Base-by-base conservation (phyloP, 208 protist genomes). In the Trichomonas tenax region DNA sequence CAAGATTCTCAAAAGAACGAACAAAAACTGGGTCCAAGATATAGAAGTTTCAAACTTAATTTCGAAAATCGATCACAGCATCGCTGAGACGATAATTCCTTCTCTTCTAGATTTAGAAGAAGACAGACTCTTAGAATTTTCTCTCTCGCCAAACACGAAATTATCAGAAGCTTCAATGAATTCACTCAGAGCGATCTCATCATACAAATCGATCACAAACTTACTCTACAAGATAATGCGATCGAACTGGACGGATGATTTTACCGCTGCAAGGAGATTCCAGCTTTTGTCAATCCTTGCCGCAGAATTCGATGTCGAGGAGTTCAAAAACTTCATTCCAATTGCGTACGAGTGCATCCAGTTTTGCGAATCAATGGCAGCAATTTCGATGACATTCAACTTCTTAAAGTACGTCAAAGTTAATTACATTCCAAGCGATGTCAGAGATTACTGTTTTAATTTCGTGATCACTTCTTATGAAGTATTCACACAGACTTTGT, bases 21-120 rank as follows among this genome's bases (percentile, higher is more conserved):
- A 93, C 44, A 93, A 34, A 38, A 93, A 93, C 45, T 93, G 86
- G 86, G 86, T 93, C 11, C 86, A 93, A 17, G 86, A 93, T 36
- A 58, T 93, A 26, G 86, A 41, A 17, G 86, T 93, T 38, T 41
- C 86, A n/a, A 93, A 93, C 17, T 38, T 93, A 38, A 34, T 93
- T 15, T 51, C 15, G 11, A 41, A 15, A 9, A 93, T 93, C 36
- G 86, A 93, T 36, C 45, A 44, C n/a, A 31, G 0, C 3, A 48
- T 93, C 8, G 41, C 40, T 48, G 11, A 14, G 8, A 51, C 41
- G 17, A 51, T 51, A 0, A 93, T 93, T 93, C 86, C 86, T 34
- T 11, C 41, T 34, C 46, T 58, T 38, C 44, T 93, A 14, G 14
- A 58, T 36, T 17, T 93, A 8, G 86, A 41, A 34, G 26, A 34